Evolutionary conservation across 2,329 filamentous ascomycete genomes (phyloP).

Genomic region (Bipolaris zeicola): DNA sequence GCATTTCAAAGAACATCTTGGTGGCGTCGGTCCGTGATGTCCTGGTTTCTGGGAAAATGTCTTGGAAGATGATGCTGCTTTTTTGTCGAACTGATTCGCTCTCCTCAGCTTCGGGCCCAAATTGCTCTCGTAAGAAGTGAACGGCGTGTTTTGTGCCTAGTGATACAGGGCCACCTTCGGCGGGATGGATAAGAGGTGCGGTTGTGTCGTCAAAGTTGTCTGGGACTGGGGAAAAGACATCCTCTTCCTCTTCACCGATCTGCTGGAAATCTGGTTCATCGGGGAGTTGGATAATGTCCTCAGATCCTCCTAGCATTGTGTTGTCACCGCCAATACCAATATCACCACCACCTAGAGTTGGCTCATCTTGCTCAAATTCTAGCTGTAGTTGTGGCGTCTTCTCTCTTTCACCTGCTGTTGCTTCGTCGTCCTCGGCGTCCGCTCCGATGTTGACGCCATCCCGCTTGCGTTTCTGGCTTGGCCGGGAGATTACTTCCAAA

Average conservation of each 20-base stretch:
- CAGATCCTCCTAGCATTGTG: constrained; percentile 31
- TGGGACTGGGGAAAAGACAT: constrained; percentile 43
- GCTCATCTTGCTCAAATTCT: constrained; percentile 59
- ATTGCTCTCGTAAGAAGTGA: constrained; percentile 87
- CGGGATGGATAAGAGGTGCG: constrained; percentile 75
- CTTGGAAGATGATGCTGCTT: constrained; percentile 83
- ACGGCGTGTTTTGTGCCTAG: constrained; percentile 94
- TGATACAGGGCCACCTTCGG: constrained; percentile 84
- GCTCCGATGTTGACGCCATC: constrained; percentile 85
- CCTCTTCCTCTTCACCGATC: constrained; percentile 45
- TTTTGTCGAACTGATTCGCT: constrained; percentile 73
- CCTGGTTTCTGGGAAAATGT: constrained; percentile 79
- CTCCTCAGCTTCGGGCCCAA: constrained; percentile 74
- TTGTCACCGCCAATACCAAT: constrained; percentile 51
- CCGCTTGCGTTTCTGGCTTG: constrained; percentile 90
- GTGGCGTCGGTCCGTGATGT: constrained; percentile 90
- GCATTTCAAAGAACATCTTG: constrained; percentile 98
- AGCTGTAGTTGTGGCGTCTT: constrained; percentile 74
- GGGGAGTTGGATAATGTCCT: constrained; percentile 38
- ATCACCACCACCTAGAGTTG: constrained; percentile 52
- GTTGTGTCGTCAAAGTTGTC: constrained; percentile 80
- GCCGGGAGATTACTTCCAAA: constrained; percentile 75
- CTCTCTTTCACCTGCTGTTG: constrained; percentile 51
- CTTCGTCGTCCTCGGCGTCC: constrained; percentile 68
- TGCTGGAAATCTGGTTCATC: constrained; percentile 33